A percentile compares a stretch with the other conserved stretches of the same genome.
Conservation (phyloP, 23 red algal species). For the Gracilaria caudata region DNA sequence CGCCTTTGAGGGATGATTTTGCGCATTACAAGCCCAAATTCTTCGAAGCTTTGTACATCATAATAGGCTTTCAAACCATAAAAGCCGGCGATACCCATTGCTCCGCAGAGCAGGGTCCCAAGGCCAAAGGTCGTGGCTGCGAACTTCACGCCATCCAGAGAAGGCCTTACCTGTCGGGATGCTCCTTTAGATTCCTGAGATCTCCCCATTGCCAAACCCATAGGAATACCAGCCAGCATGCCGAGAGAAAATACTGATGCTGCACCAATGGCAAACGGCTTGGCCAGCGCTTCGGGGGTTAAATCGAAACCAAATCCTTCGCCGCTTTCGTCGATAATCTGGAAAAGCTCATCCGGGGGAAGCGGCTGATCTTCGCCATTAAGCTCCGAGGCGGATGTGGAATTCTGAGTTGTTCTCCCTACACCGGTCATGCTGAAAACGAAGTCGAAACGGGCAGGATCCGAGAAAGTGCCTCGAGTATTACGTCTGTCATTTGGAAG, state of each 20-base stretch:
- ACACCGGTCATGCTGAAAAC: neutral
- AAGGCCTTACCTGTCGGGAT: conserved; percentile 17
- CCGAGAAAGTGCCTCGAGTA: no score
- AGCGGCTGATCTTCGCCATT: neutral
- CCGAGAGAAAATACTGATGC: conserved; percentile 56
- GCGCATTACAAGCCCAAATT: conserved; percentile 72
- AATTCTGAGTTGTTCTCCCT: neutral
- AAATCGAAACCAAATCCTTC: conserved; percentile 77
- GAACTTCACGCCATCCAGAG: conserved; percentile 61
- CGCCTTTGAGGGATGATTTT: conserved; percentile 40
- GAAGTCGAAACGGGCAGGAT: neutral
- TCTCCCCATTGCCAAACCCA: conserved; percentile 66
- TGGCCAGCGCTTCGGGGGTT: conserved; percentile 66
- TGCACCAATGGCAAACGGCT: conserved; percentile 49
- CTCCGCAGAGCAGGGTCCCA: conserved; percentile 59
- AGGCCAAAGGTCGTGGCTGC: conserved; percentile 63
- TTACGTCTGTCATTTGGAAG: no score
- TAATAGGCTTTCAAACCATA: conserved; percentile 46
- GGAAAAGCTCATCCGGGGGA: conserved; percentile 45
- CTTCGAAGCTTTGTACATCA: conserved; percentile 48
- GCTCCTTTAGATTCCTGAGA: conserved; percentile 48
- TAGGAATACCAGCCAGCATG: conserved; percentile 68
- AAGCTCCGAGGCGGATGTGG: neutral
- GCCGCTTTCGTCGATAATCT: conserved; percentile 77
- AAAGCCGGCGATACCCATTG: conserved; percentile 53